Base-by-base conservation (phyloP, 2,329 filamentous ascomycete species). In the Orbilia quercus region DNA sequence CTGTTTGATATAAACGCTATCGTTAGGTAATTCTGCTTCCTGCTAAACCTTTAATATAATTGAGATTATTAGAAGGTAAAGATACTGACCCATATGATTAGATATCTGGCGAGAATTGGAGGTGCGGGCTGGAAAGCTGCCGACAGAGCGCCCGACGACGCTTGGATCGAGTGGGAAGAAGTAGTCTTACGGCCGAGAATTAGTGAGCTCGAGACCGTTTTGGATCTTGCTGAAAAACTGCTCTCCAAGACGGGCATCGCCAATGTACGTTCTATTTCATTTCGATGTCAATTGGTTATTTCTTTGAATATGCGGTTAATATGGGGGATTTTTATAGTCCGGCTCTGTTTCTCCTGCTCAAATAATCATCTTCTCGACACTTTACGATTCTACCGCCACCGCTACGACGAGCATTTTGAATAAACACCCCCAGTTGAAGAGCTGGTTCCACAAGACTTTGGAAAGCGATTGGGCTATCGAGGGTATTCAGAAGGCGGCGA, bases 101-200 rank as follows among this genome's bases (percentile, higher is more conserved):
- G 47, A 34, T 70, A 57, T 62, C 73, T 78, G 44, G 67, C 76
- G 2, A 55, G 65, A 28, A 62, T 76, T 23, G 77, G 77, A 28
- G 74, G 71, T 45, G 75, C 71, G 14, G 75, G 75, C 12, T 78
- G 76, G 74, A 66, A 55, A 12, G 53, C 74, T 34, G 55, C 60
- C 6, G 70, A 73, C 2, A 65, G 75, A 59, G 73, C 64, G 11
- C 69, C 75, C n/a, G 76, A 78, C 53, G 75, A 72, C 69, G 76
- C 77, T 40, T 74, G 77, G 74, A 76, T 77, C 45, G 77, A 78
- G 48, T 78, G 77, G 74, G 77, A 78, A 48, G 77, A 78, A 54
- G 48, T 75, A 3, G 63, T 75, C 11, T 40, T 77, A 36, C 44
- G 73, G 44, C 59, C 75, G 36, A 57, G 59, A 31, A 60, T 67